These are phyloP conservation scores for Candida incommunis DNA, from an alignment of 805 yeast species.

Conservation along the genomic window DNA sequence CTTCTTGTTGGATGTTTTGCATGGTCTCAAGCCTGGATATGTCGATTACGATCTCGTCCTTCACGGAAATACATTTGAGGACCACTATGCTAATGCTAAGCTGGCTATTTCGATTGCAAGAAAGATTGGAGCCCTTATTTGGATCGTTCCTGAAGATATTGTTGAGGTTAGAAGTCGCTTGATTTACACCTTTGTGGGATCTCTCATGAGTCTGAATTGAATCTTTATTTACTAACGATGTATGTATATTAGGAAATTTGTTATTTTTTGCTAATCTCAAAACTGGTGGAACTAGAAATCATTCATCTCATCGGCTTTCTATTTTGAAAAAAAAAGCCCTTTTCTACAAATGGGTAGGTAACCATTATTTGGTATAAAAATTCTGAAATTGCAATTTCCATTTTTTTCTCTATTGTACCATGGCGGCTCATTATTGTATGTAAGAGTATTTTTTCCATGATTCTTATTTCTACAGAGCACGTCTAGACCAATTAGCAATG, in stretches of 20 bases:
- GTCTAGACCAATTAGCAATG: slow-evolving; percentile 12
- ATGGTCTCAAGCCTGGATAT: slow-evolving; percentile 94
- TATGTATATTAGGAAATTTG: background rate
- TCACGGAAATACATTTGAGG: slow-evolving; percentile 68
- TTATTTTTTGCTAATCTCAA: too few relatives aligned
- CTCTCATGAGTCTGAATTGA: slow-evolving; percentile 60
- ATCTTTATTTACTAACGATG: background rate
- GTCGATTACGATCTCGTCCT: slow-evolving; percentile 90
- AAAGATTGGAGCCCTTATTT: slow-evolving; percentile 92
- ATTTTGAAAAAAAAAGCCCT: too few relatives aligned
- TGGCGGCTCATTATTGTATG: slow-evolving; percentile 14
- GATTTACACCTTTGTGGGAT: slow-evolving; percentile 87
- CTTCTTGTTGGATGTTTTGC: slow-evolving; percentile 75
- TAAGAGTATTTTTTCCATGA: slow-evolving; percentile 1
- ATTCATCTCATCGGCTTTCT: too few relatives aligned
- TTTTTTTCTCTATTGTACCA: slow-evolving; percentile 10
- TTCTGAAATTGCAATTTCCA: background rate
- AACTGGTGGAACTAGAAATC: too few relatives aligned
- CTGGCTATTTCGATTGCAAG: slow-evolving; percentile 97
- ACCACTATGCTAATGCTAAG: slow-evolving; percentile 85
- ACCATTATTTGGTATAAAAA: slow-evolving; percentile 1
- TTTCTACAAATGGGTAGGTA: background rate
- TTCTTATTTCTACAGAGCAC: slow-evolving; percentile 11
- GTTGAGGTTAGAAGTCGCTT: slow-evolving; percentile 90
- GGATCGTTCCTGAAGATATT: slow-evolving; percentile 99